Evolutionary conservation across 1,139 yeast species (phyloP), one percentile per base, ranked within the genome.

Genomic region (Suhomyces bribrorum): DNA sequence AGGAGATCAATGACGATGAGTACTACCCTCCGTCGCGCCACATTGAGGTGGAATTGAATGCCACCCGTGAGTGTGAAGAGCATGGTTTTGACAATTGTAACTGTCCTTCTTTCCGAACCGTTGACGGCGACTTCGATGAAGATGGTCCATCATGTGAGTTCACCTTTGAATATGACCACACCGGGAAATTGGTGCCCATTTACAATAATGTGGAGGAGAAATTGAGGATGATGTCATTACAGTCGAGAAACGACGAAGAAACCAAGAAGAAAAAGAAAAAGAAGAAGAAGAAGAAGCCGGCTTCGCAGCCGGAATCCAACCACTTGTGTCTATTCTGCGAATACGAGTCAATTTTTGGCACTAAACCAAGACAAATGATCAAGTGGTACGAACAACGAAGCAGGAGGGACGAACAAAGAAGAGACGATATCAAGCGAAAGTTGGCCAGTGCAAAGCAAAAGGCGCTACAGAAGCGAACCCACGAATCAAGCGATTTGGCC

Each of bases 261-360:
- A 39, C 39, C 18, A 38, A 22, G 8, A 39, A 40, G 16, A 27
- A 31, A 12, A 29, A 26, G 23, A 49, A 51, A 48, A 56, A 51
- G 40, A 59, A 59, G 41, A 59, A 54, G 44, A 53, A 53, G 41
- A 51, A 51, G 42, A 39, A 39, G 35, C 24, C 24, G 11, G 11
- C 8, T 12, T 8, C 22, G n/a, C 28, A 27, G n/a, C 23, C 31
- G 2, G 25, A 26, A 12, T 7, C 22, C 20, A 23, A 14, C 4
- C 28, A 46, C 33, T 56, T 66, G 40, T 81, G 87, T 52, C 66
- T 78, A 44, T 70, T 80, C 41, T 81, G 87, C 57, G 83, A 81
- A 51, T 81, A 78, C 52, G 79, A 77, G 50, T 66, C 70, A 40
- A 73, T 80, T 5, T 79, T 71, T 56, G 84, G 84, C 1, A 64